These are phyloP conservation scores for Poa annua DNA, from an alignment of 176 grass and related monocot genomes.

Conservation along the genomic window DNA sequence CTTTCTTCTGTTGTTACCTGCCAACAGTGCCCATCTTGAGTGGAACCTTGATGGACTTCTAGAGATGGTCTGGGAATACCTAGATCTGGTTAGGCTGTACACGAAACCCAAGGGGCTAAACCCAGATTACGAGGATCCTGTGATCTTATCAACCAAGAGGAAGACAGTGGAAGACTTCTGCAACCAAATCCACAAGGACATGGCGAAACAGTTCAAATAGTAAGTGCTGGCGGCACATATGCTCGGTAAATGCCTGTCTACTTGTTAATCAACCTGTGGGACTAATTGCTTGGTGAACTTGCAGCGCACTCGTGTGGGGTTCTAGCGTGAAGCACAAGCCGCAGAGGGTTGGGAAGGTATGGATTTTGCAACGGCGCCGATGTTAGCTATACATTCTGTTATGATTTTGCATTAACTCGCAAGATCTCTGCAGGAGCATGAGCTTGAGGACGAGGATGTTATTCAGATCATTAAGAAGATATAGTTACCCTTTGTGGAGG, in stretches of 20 bases:
- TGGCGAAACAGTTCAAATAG: slow-evolving; percentile 98
- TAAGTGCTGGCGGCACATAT: slow-evolving; percentile 38
- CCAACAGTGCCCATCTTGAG: slow-evolving; percentile 78
- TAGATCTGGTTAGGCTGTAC: slow-evolving; percentile 92
- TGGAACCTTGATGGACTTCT: slow-evolving; percentile 94
- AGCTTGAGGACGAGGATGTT: slow-evolving; percentile 97
- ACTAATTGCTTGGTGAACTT: slow-evolving; percentile 32
- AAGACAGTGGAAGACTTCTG: slow-evolving; percentile 96
- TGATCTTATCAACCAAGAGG: slow-evolving; percentile 80
- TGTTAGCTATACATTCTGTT: background rate
- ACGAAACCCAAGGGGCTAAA: slow-evolving; percentile 95
- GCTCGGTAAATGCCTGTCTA: background rate
- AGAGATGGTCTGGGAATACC: slow-evolving; percentile 92
- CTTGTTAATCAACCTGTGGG: background rate
- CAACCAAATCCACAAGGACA: slow-evolving; percentile 91
- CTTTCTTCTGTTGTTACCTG: background rate
- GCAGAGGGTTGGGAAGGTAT: slow-evolving; percentile 95
- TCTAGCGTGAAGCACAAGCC: slow-evolving; percentile 97
- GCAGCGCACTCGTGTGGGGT: slow-evolving; percentile 91
- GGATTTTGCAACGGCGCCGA: background rate
- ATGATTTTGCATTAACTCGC: background rate
- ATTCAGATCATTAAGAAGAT: slow-evolving; percentile 98
- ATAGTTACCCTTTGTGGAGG: slow-evolving; percentile 25
- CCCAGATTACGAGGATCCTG: slow-evolving; percentile 97
- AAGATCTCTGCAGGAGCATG: slow-evolving; percentile 65